Percentiles rank a stretch among this genome's conserved stretches.
Conservation (phyloP, 352 stramenopile species). For the Globisporangium carolinianum region DNA sequence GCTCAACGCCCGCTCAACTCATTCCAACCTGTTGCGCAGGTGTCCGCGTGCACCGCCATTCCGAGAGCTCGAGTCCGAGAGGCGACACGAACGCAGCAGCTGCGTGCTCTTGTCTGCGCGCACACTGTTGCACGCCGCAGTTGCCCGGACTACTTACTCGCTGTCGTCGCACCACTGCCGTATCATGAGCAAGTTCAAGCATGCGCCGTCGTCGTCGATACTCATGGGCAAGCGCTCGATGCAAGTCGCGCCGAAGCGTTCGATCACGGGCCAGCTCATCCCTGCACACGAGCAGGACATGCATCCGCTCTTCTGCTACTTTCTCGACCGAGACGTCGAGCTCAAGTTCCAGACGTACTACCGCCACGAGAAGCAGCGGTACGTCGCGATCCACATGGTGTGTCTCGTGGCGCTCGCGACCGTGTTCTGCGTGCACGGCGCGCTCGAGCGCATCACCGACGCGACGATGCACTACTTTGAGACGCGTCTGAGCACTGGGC, state of each 20-base stretch:
- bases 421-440: conserved; percentile 19
- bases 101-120: too few relatives aligned
- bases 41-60: too few relatives aligned
- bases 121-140: too few relatives aligned
- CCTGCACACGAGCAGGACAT: conserved; percentile 32
- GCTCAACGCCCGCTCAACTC: too few relatives aligned
- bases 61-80: too few relatives aligned
- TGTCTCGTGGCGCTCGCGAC: conserved; percentile 17
- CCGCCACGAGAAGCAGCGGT: conserved; percentile 30
- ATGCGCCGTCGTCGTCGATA: conserved; percentile 1
- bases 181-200: too few relatives aligned
- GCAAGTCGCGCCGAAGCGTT: conserved; percentile 20
- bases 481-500: conserved; percentile 6
- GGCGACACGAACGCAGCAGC: too few relatives aligned
- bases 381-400: conserved; percentile 27
- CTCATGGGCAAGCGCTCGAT: conserved; percentile 20
- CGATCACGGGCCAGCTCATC: conserved; percentile 18
- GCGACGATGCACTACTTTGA: conserved; percentile 13
- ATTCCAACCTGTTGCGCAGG: too few relatives aligned
- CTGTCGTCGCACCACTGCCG: too few relatives aligned
- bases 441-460: conserved; percentile 11
- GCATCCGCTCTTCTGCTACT: conserved; percentile 36
- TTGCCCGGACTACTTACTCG: too few relatives aligned
- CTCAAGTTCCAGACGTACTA: conserved; percentile 60
- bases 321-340: conserved; percentile 46